Evolutionary conservation across 306 rosid species (phyloP).

Genomic region (Dicorynia guianensis): DNA sequence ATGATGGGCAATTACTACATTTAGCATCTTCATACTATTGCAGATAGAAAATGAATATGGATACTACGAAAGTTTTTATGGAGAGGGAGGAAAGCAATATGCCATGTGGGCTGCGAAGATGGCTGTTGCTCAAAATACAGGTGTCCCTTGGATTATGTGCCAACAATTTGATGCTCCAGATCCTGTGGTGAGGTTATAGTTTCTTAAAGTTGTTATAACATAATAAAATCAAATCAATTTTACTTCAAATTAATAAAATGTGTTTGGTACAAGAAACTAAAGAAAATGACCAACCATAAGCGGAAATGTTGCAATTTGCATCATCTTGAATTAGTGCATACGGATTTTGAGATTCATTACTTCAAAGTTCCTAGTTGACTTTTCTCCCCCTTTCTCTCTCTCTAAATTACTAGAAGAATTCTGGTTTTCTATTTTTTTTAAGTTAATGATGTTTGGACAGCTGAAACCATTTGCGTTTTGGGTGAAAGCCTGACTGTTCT

Average conservation of each 20-base stretch:
- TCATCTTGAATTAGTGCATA: constrained; percentile 7
- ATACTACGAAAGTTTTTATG: constrained; percentile 73
- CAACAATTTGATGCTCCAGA: constrained; percentile 97
- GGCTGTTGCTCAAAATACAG: constrained; percentile 90
- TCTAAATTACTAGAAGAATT: neutral
- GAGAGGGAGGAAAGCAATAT: constrained; percentile 85
- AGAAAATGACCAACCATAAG: neutral
- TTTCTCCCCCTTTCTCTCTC: too few species aligned
- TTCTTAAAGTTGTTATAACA: constrained; percentile 26
- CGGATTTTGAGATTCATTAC: constrained; percentile 5
- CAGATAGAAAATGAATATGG: constrained; percentile 98
- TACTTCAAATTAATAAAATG: neutral
- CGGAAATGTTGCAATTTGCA: constrained; percentile 12
- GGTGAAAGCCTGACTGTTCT: constrained; percentile 31
- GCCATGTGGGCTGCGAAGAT: constrained; percentile 92
- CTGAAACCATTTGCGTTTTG: constrained; percentile 15
- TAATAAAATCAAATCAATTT: constrained; percentile 11
- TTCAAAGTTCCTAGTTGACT: constrained; percentile 12
- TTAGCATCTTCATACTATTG: constrained; percentile 33
- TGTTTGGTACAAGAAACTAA: constrained; percentile 28
- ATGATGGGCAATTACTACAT: constrained; percentile 6
- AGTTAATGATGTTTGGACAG: constrained; percentile 21
- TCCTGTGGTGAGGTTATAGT: constrained; percentile 69
- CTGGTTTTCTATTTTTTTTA: constrained; percentile 13
- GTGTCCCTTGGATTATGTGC: constrained; percentile 98